Evolutionary conservation across 2,329 filamentous ascomycete genomes (phyloP), one percentile per base, ranked within the genome.

Genomic region (Ceratocystis diversiconidia): DNA sequence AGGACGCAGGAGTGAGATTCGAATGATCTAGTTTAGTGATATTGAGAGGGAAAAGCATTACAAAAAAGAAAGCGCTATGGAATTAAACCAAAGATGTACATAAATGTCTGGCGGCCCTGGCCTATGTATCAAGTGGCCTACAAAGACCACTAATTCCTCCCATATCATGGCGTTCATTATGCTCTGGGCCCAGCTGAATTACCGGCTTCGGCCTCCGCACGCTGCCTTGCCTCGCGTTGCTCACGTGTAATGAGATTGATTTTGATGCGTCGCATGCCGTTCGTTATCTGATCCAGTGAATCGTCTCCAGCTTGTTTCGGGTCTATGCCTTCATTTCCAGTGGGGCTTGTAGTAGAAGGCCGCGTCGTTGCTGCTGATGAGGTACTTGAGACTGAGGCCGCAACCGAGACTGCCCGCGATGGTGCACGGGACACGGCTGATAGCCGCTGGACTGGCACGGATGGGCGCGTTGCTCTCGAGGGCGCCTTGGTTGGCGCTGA

Each of bases 231-330:
- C 62, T 84, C 82, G 69, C 78, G 80, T 70, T 85, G 80, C 48
- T 82, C 77, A 67, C 84, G 79, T 1, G 82, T 84, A 48, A 85
- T 76, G 28, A 86, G 72, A 63, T 81, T 85, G 70, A 86, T 83
- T 71, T 81, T 85, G 66, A 86, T 82, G 72, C 81, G 84, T 72
- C 82, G 85, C 79, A 86, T 81, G 1, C 81, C 80, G 44, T 76
- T 77, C 0, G 82, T 81, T 68, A 87, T 76, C 62, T 75, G 79
- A 64, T 85, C 81, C 44, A 86, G 71, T 61, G 79, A 79, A 61
- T 77, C 74, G 2, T 66, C 61, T 4, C 69, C 70, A 6, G 71
- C 61, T 15, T 68, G 36, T 52, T n/a, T 52, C 2, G 48, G 25
- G 48, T 52, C 48, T 15, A 17, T 25, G 12, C 8, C 36, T 3